phyloP scores from a whole-genome alignment of 202 grass and related monocot species.

The Eragrostis tef region DNA sequence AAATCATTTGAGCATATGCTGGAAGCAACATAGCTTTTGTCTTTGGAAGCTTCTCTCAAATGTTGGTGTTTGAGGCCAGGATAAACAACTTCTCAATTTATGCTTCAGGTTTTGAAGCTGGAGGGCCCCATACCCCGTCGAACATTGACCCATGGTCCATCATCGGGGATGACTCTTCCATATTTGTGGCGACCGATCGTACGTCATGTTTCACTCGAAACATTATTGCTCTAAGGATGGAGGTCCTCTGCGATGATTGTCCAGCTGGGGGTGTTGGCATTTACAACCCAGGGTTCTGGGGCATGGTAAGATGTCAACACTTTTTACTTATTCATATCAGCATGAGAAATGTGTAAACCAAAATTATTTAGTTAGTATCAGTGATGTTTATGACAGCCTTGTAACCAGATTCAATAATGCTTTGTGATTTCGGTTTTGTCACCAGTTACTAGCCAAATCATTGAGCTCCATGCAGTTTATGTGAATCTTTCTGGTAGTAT shows the following conservation, averaged over 20 bases:
- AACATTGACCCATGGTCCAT: slow-evolving; percentile 73
- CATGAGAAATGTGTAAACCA: not conserved
- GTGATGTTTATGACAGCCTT: no score
- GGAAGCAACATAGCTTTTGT: not conserved
- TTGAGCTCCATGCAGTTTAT: slow-evolving; percentile 21
- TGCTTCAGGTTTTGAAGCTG: slow-evolving; percentile 71
- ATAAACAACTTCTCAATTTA: not conserved
- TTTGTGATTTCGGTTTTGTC: not conserved
- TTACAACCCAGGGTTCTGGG: slow-evolving; percentile 87
- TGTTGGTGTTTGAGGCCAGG: not conserved
- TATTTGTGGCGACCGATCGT: slow-evolving; percentile 58
- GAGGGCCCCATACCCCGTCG: slow-evolving; percentile 73
- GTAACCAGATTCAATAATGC: not conserved
- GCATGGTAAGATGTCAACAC: slow-evolving; percentile 61
- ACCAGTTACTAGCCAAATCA: not conserved
- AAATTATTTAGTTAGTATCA: not conserved
- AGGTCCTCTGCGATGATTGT: slow-evolving; percentile 64
- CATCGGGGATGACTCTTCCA: slow-evolving; percentile 58
- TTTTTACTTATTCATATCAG: slow-evolving; percentile 10
- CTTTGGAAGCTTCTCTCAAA: not conserved
- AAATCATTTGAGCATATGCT: not conserved
- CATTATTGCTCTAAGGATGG: slow-evolving; percentile 66
- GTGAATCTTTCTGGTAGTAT: not conserved
- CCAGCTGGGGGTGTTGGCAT: slow-evolving; percentile 62
- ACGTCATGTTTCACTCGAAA: slow-evolving; percentile 67